Conservation (phyloP, 1,139 yeast genomes). For the Yamadazyma membranifaciens region DNA sequence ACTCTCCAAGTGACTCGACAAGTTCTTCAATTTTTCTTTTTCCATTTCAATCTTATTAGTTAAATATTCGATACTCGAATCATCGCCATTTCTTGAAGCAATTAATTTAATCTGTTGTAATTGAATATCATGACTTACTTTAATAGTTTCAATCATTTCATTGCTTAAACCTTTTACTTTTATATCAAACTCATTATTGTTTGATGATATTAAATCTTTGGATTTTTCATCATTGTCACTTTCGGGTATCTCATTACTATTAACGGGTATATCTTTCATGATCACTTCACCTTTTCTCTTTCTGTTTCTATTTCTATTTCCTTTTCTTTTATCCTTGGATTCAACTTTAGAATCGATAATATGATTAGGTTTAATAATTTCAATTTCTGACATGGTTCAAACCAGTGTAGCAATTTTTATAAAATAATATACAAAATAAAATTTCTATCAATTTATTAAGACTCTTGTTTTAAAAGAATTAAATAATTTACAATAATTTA, state of each 20-base stretch:
- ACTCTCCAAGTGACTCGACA: not conserved
- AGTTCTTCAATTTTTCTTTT: not conserved
- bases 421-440: not conserved
- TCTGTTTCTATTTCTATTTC: not conserved
- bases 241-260: not conserved
- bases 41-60: not conserved
- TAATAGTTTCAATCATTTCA: constrained; percentile 48
- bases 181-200: not conserved
- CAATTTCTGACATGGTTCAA: constrained; percentile 1
- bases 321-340: not conserved
- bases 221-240: not conserved
- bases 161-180: constrained; percentile 16
- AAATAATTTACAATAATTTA: not conserved
- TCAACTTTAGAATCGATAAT: constrained; percentile 1
- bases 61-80: not conserved
- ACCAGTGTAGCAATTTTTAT: not conserved
- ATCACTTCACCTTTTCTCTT: not conserved
- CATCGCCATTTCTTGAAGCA: constrained; percentile 31
- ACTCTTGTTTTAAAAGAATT: not conserved
- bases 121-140: constrained; percentile 45
- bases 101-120: constrained; percentile 49
- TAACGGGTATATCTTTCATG: not conserved
- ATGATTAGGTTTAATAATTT: constrained; percentile 2
- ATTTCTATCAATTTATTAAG: too few relatives aligned
- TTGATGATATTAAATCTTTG: not conserved